Conservation (phyloP, 257 asterid genomes). For the Dorcoceras hygrometricum region DNA sequence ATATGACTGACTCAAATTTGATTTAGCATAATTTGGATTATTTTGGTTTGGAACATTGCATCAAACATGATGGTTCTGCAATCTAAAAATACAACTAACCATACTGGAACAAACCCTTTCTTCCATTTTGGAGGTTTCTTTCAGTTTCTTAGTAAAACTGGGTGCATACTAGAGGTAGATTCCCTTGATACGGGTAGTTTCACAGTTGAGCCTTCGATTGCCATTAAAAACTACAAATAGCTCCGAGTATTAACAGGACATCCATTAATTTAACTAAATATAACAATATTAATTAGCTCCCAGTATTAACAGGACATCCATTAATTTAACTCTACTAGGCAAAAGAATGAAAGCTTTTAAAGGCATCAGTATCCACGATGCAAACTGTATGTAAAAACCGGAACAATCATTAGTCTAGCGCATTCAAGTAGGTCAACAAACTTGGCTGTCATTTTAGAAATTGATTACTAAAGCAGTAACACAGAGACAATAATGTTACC, state of each 20-base stretch:
- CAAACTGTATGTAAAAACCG: neutral
- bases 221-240: neutral
- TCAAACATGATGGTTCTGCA: neutral
- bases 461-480: conserved; percentile 10
- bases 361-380: neutral
- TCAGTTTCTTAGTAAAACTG: too few species aligned
- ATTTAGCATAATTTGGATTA: too few species aligned
- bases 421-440: neutral
- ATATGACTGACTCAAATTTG: neutral
- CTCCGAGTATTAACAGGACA: neutral
- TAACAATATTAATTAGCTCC: neutral
- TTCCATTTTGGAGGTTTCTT: too few species aligned
- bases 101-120: neutral
- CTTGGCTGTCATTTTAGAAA: neutral
- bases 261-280: neutral
- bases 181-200: neutral
- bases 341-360: neutral
- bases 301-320: neutral
- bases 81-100: neutral
- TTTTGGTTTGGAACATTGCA: neutral
- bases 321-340: neutral
- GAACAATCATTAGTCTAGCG: neutral
- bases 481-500: conserved; percentile 37
- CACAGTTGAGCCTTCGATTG: neutral
- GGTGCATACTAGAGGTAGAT: too few species aligned